Percentiles rank a stretch among this genome's conserved stretches.
Evolutionary conservation across 441 rosid genomes (phyloP).

Genomic region (Erysimum pusillum): DNA sequence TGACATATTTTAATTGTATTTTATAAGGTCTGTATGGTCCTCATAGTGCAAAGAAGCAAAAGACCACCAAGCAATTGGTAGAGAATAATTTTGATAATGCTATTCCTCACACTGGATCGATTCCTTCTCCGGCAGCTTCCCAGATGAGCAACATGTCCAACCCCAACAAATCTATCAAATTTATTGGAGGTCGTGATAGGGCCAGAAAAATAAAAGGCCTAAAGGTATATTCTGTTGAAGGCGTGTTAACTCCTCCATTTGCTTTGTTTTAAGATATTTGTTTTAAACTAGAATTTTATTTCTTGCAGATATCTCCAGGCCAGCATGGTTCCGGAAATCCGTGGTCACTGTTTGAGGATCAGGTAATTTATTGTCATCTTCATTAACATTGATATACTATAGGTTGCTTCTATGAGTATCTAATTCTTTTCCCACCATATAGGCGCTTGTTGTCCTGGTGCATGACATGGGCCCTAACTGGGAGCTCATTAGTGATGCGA

Average conservation of each 20-base stretch:
- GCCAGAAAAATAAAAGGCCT: conserved; percentile 78
- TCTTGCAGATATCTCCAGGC: conserved; percentile 73
- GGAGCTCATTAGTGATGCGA: conserved; percentile 99
- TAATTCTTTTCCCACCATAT: conserved; percentile 41
- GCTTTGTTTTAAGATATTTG: conserved; percentile 29
- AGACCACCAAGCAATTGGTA: conserved; percentile 69
- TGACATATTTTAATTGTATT: conserved; percentile 31
- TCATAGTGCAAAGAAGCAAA: conserved; percentile 80
- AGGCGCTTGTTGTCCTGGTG: conserved; percentile 99
- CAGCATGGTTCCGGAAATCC: conserved; percentile 88
- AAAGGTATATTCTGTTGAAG: conserved; percentile 66
- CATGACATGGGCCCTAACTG: conserved; percentile 99
- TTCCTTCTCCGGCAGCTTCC: conserved; percentile 90
- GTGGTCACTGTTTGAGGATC: conserved; percentile 98
- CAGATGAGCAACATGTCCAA: conserved; percentile 97
- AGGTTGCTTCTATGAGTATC: conserved; percentile 27
- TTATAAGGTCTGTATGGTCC: conserved; percentile 78
- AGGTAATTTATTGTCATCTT: conserved; percentile 60
- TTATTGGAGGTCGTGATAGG: conserved; percentile 76
- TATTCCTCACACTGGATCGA: conserved; percentile 62
- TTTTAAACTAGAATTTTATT: conserved; percentile 46
- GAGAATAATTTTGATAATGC: conserved; percentile 74
- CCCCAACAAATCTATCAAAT: conserved; percentile 78
- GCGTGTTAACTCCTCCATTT: conserved; percentile 28
- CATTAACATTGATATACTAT: conserved; percentile 25